Evolutionary conservation across 176 grass and related monocot species (phyloP).

Genomic region (Aegilops longissima): DNA sequence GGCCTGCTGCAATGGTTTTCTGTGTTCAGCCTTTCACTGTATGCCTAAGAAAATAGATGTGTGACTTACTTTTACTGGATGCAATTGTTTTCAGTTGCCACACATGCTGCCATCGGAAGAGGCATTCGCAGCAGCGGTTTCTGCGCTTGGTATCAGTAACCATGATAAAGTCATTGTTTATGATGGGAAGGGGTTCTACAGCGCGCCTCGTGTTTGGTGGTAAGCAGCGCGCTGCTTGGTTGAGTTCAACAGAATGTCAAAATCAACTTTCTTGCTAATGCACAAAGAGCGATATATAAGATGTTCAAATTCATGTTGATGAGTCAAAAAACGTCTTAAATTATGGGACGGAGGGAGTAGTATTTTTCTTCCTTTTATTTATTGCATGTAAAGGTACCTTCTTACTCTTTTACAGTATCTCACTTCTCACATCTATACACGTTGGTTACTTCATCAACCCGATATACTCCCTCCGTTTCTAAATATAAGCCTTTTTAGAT

Average conservation of each 20-base stretch:
- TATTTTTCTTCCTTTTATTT: background rate
- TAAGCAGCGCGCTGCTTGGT: constrained; percentile 28
- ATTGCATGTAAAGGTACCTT: background rate
- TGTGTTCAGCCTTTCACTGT: background rate
- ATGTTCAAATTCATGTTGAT: background rate
- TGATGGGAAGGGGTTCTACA: constrained; percentile 85
- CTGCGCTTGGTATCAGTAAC: constrained; percentile 67
- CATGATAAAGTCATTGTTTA: constrained; percentile 78
- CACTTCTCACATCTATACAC: background rate
- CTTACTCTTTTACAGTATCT: background rate
- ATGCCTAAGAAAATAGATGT: background rate
- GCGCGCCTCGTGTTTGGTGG: constrained; percentile 95
- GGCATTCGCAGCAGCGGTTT: constrained; percentile 78
- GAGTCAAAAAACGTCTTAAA: no score
- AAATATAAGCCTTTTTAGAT: no score
- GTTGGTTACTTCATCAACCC: background rate
- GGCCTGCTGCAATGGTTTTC: background rate
- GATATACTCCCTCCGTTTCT: background rate
- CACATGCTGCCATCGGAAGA: constrained; percentile 89
- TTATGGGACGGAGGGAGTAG: no score
- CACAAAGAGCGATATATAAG: background rate
- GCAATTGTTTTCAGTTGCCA: constrained; percentile 57
- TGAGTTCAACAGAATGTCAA: background rate
- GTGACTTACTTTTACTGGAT: background rate
- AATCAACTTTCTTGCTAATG: background rate